Base-by-base conservation (phyloP, 306 rosid genomes). In the Cucumis cinereus region DNA sequence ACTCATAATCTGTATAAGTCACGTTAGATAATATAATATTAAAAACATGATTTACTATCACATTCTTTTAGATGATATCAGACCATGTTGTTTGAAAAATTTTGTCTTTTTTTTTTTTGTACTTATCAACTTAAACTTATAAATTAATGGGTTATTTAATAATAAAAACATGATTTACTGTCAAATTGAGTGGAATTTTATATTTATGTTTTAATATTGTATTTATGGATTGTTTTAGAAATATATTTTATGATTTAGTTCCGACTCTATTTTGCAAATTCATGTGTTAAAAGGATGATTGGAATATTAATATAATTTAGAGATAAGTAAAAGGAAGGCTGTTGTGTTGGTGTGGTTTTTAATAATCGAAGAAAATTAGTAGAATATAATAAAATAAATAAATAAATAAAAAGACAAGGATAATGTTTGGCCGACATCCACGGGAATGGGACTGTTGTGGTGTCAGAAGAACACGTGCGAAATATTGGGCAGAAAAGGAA, bases 371-470 rank as follows among this genome's bases (percentile, higher is more conserved):
- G 54, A 67, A 38, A 67, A 19, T 68, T 20, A 43, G 19, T 38
- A 68, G 35, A 20, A 68, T 66, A 20, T 38, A 43, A 67, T 8
- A 12, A n/a, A n/a, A n/a, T n/a, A n/a, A 12, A 43, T 23, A 53
- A 56, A 50, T 24, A 9, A 12, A 13, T 13, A 14, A 53, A 1
- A 69, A 50, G 58, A 69, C 43, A 58, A 26, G 24, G 60, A 68
- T 80, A 19, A 72, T 33, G 71, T 78, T 77, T 79, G 85, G 87
- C 88, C 88, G 88, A 83, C 88, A 79, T 28, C 22, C 13, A 69
- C 20, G 30, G 56, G 38, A 14, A 30, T 23, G 56, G 35, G 30
- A 3, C 54, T 38, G 30, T 10, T n/a, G 50, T 61, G 72, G 53
- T 60, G 64, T 55, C 64, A 63, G 54, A 75, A 74, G 23, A 69